These are phyloP conservation scores for Simplicillium sp. DNA, from an alignment of 2,329 filamentous ascomycete genomes.

Conservation along the genomic window DNA sequence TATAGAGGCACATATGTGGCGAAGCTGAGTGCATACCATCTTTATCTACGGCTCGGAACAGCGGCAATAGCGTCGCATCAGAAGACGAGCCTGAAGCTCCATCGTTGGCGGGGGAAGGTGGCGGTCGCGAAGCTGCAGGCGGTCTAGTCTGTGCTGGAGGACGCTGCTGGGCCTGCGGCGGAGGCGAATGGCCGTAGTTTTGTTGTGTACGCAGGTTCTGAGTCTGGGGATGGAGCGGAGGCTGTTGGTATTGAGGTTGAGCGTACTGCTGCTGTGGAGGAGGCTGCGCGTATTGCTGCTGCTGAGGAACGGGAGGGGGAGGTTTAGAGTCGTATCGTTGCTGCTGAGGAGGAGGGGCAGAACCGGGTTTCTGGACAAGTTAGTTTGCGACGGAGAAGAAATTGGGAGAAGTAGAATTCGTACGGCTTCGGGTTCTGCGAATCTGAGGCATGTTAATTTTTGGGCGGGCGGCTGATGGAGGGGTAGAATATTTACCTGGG, in stretches of 20 bases:
- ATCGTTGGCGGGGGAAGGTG: conserved; percentile 52
- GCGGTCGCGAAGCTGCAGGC: conserved; percentile 49
- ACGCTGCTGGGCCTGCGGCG: conserved; percentile 29
- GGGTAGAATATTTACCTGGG: conserved; percentile 57
- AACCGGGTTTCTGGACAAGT: conserved; percentile 23
- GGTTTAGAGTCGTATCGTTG: conserved; percentile 40
- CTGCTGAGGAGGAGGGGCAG: conserved; percentile 14
- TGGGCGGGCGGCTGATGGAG: conserved; percentile 6
- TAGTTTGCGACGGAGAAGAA: conserved; percentile 6
- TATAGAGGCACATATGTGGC: no score
- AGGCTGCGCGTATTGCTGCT: conserved; percentile 20
- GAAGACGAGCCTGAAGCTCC: conserved; percentile 34
- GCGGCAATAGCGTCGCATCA: conserved; percentile 67
- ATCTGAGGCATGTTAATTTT: conserved; percentile 30
- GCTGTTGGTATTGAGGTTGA: conserved; percentile 7
- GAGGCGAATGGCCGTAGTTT: conserved; percentile 39
- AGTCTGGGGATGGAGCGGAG: conserved; percentile 9
- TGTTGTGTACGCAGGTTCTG: conserved; percentile 15
- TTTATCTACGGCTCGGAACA: conserved; percentile 89
- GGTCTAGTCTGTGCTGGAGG: conserved; percentile 37
- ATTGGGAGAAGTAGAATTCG: conserved; percentile 11
- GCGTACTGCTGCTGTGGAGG: conserved; percentile 13
- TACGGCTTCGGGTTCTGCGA: conserved; percentile 68
- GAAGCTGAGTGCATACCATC: no score
- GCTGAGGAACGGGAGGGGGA: conserved; percentile 28